These are phyloP conservation scores for Ganoderma lucidum DNA, from an alignment of 1,284 basidiomycete genomes.

Conservation along the genomic window DNA sequence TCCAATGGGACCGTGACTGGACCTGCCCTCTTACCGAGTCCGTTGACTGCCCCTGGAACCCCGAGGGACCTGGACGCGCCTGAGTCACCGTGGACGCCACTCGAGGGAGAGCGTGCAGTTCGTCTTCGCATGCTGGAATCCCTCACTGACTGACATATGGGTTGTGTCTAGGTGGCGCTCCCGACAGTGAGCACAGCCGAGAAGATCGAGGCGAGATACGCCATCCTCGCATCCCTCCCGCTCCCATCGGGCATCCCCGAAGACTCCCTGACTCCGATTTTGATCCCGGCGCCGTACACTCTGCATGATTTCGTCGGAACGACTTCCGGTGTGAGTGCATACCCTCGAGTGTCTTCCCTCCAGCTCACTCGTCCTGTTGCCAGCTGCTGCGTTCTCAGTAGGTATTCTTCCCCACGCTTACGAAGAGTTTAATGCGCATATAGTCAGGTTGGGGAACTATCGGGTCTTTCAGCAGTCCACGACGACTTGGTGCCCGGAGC, in stretches of 20 bases:
- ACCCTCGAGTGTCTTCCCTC: neutral
- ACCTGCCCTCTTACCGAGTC: constrained; percentile 4
- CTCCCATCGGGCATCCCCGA: constrained; percentile 68
- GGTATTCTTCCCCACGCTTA: constrained; percentile 33
- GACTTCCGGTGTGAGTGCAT: constrained; percentile 58
- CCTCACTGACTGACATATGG: neutral
- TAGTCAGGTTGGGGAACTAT: constrained; percentile 65
- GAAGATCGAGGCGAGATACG: constrained; percentile 59
- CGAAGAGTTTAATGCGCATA: constrained; percentile 16
- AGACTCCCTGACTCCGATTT: constrained; percentile 69
- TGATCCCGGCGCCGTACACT: constrained; percentile 66
- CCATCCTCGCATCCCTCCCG: constrained; percentile 63
- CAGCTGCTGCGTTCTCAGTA: constrained; percentile 57
- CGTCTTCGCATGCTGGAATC: neutral
- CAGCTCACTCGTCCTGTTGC: neutral
- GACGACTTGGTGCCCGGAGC: constrained; percentile 78
- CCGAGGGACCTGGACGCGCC: constrained; percentile 18
- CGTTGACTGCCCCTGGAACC: constrained; percentile 17
- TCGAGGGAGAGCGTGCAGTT: constrained; percentile 23
- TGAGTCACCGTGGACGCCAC: constrained; percentile 25
- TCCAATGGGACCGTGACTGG: constrained; percentile 12
- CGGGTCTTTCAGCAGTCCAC: constrained; percentile 70
- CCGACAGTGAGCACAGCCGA: constrained; percentile 50
- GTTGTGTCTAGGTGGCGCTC: constrained; percentile 14
- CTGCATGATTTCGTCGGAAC: constrained; percentile 75